Conservation (phyloP, 2,329 filamentous ascomycete species). For the Emmonsia crescens region DNA sequence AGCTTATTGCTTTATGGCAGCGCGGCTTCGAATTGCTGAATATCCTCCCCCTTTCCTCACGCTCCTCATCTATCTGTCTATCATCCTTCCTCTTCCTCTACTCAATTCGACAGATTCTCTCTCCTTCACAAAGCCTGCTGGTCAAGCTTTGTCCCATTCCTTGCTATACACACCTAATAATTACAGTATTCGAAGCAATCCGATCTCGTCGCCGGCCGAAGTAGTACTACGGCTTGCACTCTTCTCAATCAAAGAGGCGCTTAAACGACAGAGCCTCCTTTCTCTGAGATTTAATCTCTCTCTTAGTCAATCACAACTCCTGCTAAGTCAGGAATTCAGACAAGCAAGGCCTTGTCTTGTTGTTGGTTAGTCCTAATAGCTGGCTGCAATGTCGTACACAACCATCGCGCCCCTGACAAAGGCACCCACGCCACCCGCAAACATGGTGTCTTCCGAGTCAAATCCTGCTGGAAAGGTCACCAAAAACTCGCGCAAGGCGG, state of each 20-base stretch:
- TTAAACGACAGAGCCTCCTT: not conserved
- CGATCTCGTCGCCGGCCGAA: constrained; percentile 2
- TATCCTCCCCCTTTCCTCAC: not conserved
- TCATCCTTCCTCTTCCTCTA: constrained; percentile 13
- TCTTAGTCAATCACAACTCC: not conserved
- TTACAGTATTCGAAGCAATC: constrained; percentile 4
- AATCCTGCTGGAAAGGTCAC: constrained; percentile 6
- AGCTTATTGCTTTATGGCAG: constrained; percentile 5
- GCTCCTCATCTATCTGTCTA: constrained; percentile 13
- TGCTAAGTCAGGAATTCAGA: not conserved
- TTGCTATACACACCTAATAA: constrained; percentile 11
- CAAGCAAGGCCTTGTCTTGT: not conserved
- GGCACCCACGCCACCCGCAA: constrained; percentile 8
- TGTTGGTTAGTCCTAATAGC: not conserved
- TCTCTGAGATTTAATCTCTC: not conserved
- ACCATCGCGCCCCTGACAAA: constrained; percentile 13
- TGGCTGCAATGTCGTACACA: constrained; percentile 12
- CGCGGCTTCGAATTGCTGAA: constrained; percentile 5
- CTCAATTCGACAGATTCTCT: constrained; percentile 8
- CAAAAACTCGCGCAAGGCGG: constrained; percentile 9
- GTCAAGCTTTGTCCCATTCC: constrained; percentile 29
- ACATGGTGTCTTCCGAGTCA: constrained; percentile 6
- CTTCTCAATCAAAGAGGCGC: not conserved
- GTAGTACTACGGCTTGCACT: not conserved
- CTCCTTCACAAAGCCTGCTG: constrained; percentile 26